Conservation (phyloP, 345 rosid genomes). For the Firmiana major region DNA sequence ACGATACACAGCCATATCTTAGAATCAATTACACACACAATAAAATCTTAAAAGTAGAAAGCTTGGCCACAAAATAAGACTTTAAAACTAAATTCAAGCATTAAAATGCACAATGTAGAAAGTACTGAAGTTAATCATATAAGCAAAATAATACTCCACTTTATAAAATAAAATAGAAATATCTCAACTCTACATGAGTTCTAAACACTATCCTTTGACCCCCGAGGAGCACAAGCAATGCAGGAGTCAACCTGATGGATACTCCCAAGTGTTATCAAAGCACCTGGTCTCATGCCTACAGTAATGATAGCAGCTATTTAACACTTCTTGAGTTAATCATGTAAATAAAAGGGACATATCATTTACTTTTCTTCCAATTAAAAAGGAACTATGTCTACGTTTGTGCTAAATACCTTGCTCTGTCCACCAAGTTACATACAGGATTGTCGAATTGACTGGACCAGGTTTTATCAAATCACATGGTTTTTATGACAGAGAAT, state of each 20-base stretch:
- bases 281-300: background rate
- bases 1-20: background rate
- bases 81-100: background rate
- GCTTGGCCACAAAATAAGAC: background rate
- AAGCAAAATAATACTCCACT: background rate
- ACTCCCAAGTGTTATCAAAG: background rate
- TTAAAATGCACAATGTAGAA: background rate
- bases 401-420: no score
- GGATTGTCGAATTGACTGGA: background rate
- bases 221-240: background rate
- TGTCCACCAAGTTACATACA: background rate
- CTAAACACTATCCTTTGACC: background rate
- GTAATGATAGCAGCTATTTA: background rate
- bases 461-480: background rate
- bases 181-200: background rate
- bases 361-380: background rate
- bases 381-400: background rate
- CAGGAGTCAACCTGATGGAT: background rate
- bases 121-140: background rate
- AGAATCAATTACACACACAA: slow-evolving; percentile 7
- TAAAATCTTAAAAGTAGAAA: background rate
- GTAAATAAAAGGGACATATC: background rate
- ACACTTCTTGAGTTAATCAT: background rate
- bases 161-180: background rate
- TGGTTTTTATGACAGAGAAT: background rate